Evolutionary conservation across 345 rosid species (phyloP).

Genomic region (Melastoma malabathricum): DNA sequence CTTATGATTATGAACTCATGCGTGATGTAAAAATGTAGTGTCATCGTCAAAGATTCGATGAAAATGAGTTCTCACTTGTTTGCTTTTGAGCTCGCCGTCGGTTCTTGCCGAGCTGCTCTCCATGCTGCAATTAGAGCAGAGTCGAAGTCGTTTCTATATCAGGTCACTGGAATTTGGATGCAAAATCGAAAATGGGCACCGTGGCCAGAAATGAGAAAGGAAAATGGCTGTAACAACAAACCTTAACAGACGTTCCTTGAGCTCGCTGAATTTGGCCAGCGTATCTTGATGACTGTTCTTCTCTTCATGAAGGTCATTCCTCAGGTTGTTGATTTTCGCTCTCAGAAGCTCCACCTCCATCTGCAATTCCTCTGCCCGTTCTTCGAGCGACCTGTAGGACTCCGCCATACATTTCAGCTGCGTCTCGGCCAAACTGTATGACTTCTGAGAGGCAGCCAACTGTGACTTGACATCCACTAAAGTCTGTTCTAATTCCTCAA

Average conservation of each 20-base stretch:
- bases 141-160: background rate
- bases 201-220: background rate
- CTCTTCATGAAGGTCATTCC: conserved; percentile 58
- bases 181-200: too few relatives aligned
- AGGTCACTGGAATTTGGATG: too few relatives aligned
- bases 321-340: conserved; percentile 38
- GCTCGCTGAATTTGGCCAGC: conserved; percentile 59
- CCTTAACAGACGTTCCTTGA: conserved; percentile 71
- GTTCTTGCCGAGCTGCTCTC: conserved; percentile 24
- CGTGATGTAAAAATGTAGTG: too few relatives aligned
- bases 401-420: conserved; percentile 98
- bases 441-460: conserved; percentile 50
- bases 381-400: conserved; percentile 86
- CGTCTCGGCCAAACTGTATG: conserved; percentile 78
- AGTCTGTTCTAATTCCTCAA: conserved; percentile 70
- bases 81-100: conserved; percentile 42
- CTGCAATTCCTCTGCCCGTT: conserved; percentile 59
- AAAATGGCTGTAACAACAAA: conserved; percentile 12
- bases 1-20: too few relatives aligned
- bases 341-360: conserved; percentile 52
- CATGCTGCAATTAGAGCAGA: conserved; percentile 21
- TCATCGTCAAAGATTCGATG: too few relatives aligned
- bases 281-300: conserved; percentile 46
- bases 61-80: conserved; percentile 41
- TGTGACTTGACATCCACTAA: conserved; percentile 60